Evolutionary conservation across 2,329 filamentous ascomycete species (phyloP).

Genomic region (Domatiomyces catenatus): DNA sequence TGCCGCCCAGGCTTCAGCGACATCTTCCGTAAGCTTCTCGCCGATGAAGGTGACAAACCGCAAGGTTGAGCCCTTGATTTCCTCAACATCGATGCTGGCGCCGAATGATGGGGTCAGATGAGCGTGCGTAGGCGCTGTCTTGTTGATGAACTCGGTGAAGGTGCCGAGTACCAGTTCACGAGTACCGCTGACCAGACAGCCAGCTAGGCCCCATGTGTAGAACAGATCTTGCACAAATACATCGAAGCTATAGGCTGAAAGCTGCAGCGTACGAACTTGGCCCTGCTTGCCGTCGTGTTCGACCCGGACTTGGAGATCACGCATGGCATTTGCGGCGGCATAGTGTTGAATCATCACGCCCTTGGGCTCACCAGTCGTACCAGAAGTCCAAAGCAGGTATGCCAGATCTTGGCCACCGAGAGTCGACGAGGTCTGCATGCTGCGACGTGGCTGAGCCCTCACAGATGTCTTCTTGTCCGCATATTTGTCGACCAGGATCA

Average conservation of each 20-base stretch:
- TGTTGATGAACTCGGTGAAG: slow-evolving; percentile 18
- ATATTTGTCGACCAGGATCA: no score
- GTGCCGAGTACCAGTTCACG: slow-evolving; percentile 20
- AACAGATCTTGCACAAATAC: slow-evolving; percentile 18
- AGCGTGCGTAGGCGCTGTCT: slow-evolving; percentile 19
- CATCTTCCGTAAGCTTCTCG: slow-evolving; percentile 21
- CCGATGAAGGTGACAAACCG: slow-evolving; percentile 24
- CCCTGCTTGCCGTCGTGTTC: no score
- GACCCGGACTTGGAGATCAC: no score
- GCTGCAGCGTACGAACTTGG: no score
- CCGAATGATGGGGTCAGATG: slow-evolving; percentile 23
- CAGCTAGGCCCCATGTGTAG: slow-evolving; percentile 20
- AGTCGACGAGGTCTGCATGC: no score
- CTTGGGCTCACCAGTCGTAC: slow-evolving; percentile 66
- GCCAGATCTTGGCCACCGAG: no score
- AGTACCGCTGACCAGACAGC: slow-evolving; percentile 18
- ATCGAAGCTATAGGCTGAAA: no score
- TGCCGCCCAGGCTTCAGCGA: slow-evolving; percentile 25
- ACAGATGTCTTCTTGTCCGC: no score
- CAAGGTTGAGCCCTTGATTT: slow-evolving; percentile 19
- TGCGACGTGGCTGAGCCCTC: no score
- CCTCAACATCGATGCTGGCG: slow-evolving; percentile 15
- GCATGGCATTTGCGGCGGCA: no score
- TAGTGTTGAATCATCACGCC: slow-evolving; percentile 47
- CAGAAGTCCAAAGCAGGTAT: slow-evolving; percentile 53